These are phyloP conservation scores for Populus deltoides DNA, from an alignment of 345 rosid genomes.

Conservation along the genomic window DNA sequence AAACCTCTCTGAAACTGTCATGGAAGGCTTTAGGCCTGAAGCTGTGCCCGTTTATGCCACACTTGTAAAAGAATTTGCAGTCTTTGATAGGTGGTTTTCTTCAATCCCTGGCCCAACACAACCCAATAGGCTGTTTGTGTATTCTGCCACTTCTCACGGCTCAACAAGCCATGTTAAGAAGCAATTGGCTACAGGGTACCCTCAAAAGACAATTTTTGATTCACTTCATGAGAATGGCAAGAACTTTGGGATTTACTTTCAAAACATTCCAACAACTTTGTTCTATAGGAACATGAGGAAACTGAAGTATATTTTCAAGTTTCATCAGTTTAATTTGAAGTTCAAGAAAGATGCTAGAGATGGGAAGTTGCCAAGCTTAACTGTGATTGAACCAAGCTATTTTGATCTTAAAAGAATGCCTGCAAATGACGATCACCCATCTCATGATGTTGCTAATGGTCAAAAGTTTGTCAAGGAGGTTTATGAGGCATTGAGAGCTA, in stretches of 20 bases:
- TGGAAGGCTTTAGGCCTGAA: conserved; percentile 81
- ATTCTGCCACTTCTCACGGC: conserved; percentile 95
- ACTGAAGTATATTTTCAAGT: conserved; percentile 65
- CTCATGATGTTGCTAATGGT: conserved; percentile 87
- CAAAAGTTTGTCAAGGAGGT: conserved; percentile 83
- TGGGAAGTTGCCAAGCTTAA: conserved; percentile 71
- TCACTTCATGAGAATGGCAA: conserved; percentile 65
- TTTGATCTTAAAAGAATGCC: conserved; percentile 67
- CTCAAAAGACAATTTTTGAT: conserved; percentile 89
- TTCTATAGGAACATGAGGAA: conserved; percentile 86
- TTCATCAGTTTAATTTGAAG: conserved; percentile 56
- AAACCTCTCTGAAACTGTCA: conserved; percentile 68
- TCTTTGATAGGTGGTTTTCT: conserved; percentile 90
- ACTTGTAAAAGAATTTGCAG: conserved; percentile 68
- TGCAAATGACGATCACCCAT: conserved; percentile 92
- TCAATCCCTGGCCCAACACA: conserved; percentile 98
- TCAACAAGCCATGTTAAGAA: conserved; percentile 79
- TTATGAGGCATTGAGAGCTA: conserved; percentile 72
- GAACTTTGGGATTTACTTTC: conserved; percentile 76
- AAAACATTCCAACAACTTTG: conserved; percentile 72
- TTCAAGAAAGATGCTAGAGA: conserved; percentile 69
- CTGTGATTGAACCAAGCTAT: conserved; percentile 86
- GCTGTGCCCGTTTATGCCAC: conserved; percentile 66
- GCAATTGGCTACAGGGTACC: conserved; percentile 77
- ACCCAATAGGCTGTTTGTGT: conserved; percentile 83